These are phyloP conservation scores for Ceratobasidium papillatum DNA, from an alignment of 1,284 basidiomycete species.

Conservation along the genomic window DNA sequence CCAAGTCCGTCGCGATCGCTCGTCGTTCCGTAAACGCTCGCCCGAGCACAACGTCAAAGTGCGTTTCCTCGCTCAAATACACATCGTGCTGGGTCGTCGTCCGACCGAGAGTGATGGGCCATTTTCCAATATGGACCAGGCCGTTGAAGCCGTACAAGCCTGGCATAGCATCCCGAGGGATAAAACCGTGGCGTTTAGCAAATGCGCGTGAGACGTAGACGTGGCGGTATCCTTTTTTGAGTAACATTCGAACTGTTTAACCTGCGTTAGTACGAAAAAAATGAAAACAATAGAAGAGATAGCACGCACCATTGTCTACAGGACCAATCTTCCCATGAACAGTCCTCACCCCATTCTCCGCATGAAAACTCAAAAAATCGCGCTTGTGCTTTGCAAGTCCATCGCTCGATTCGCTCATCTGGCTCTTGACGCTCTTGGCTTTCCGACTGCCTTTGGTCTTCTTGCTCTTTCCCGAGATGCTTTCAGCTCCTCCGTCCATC, in stretches of 20 bases:
- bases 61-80: conserved; percentile 91
- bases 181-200: conserved; percentile 88
- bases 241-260: conserved; percentile 82
- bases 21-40: conserved; percentile 93
- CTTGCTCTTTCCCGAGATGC: conserved; percentile 32
- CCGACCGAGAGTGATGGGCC: conserved; percentile 71
- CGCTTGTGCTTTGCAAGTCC: conserved; percentile 70
- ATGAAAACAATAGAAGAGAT: background rate
- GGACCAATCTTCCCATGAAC: conserved; percentile 92
- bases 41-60: conserved; percentile 76
- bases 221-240: conserved; percentile 92
- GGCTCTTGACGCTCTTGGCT: conserved; percentile 52
- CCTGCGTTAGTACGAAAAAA: conserved; percentile 29
- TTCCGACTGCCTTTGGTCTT: conserved; percentile 52
- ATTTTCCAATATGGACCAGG: conserved; percentile 80
- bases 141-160: conserved; percentile 80
- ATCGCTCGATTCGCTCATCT: conserved; percentile 49
- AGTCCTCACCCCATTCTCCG: conserved; percentile 91
- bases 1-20: conserved; percentile 79
- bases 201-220: conserved; percentile 97
- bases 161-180: conserved; percentile 82
- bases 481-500: conserved; percentile 14
- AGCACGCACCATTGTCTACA: conserved; percentile 78
- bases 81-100: conserved; percentile 62
- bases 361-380: conserved; percentile 86